Percentiles rank a stretch among this genome's conserved stretches.
These are phyloP conservation scores for Diaporthe nobilis DNA, from an alignment of 2,329 filamentous ascomycete species.

Conservation along the genomic window DNA sequence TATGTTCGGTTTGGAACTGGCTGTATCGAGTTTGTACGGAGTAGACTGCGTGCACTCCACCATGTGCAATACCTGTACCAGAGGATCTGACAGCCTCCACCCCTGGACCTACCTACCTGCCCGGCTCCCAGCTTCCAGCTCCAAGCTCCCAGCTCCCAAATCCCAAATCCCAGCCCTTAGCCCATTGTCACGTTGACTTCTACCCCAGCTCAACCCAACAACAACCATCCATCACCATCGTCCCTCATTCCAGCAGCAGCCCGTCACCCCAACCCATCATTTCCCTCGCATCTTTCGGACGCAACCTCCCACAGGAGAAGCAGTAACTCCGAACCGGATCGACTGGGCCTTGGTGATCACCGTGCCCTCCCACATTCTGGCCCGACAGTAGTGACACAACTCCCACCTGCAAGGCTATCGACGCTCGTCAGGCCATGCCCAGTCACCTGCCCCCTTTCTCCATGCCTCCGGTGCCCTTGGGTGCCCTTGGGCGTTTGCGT, in stretches of 20 bases:
- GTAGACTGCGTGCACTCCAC: neutral
- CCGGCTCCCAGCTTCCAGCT: neutral
- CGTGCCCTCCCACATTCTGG: slow-evolving; percentile 6
- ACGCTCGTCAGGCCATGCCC: slow-evolving; percentile 17
- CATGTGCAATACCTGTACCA: neutral
- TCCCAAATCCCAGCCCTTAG: neutral
- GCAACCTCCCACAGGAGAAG: slow-evolving; percentile 20
- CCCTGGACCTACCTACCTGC: neutral
- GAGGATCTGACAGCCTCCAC: neutral
- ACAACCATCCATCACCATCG: neutral
- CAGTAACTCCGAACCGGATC: slow-evolving; percentile 29
- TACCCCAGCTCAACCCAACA: slow-evolving; percentile 22
- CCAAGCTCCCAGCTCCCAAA: neutral
- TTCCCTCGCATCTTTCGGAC: neutral
- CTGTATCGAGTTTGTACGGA: neutral
- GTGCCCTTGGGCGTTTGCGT: neutral
- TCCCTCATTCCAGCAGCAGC: neutral
- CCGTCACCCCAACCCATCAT: neutral
- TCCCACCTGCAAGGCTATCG: slow-evolving; percentile 15
- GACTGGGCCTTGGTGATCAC: slow-evolving; percentile 15
- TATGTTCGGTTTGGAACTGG: neutral
- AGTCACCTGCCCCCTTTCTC: too few species aligned
- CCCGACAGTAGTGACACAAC: slow-evolving; percentile 24
- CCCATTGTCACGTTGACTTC: slow-evolving; percentile 3
- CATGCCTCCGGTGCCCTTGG: neutral